phyloP scores from a whole-genome alignment of 1,284 basidiomycete species.

The Thelephora terrestris region DNA sequence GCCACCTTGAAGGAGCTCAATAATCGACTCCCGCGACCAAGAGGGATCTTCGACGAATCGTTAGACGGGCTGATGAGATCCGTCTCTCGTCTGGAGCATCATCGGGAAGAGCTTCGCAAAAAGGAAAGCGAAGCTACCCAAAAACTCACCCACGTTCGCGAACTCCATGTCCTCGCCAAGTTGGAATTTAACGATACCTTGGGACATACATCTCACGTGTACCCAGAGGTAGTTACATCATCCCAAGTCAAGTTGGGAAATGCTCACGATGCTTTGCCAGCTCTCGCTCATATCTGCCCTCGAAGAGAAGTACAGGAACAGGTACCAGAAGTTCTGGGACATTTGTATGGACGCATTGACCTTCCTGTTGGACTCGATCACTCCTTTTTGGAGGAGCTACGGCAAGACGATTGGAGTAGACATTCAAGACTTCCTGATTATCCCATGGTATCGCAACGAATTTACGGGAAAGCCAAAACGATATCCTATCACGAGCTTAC shows the following conservation, averaged over 20 bases:
- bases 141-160: slow-evolving; percentile 40
- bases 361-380: slow-evolving; percentile 58
- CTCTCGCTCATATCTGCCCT: slow-evolving; percentile 55
- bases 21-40: slow-evolving; percentile 15
- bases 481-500: slow-evolving; percentile 47
- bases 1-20: slow-evolving; percentile 5
- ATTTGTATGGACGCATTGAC: slow-evolving; percentile 65
- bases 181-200: slow-evolving; percentile 53
- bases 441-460: slow-evolving; percentile 71
- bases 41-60: slow-evolving; percentile 43
- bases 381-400: slow-evolving; percentile 69
- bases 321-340: slow-evolving; percentile 69
- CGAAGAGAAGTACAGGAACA: slow-evolving; percentile 65
- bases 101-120: slow-evolving; percentile 28
- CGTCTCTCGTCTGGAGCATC: slow-evolving; percentile 29
- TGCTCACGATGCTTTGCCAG: slow-evolving; percentile 48
- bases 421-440: slow-evolving; percentile 65
- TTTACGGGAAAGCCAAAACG: slow-evolving; percentile 66
- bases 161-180: slow-evolving; percentile 46
- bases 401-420: slow-evolving; percentile 69
- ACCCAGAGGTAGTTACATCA: slow-evolving; percentile 49
- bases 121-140: slow-evolving; percentile 40
- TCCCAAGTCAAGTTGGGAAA: slow-evolving; percentile 53
- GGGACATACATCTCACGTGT: slow-evolving; percentile 60
- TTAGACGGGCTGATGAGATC: slow-evolving; percentile 36